Base-by-base conservation (phyloP, 1,284 basidiomycete genomes). In the Mrakiaceae sp. region DNA sequence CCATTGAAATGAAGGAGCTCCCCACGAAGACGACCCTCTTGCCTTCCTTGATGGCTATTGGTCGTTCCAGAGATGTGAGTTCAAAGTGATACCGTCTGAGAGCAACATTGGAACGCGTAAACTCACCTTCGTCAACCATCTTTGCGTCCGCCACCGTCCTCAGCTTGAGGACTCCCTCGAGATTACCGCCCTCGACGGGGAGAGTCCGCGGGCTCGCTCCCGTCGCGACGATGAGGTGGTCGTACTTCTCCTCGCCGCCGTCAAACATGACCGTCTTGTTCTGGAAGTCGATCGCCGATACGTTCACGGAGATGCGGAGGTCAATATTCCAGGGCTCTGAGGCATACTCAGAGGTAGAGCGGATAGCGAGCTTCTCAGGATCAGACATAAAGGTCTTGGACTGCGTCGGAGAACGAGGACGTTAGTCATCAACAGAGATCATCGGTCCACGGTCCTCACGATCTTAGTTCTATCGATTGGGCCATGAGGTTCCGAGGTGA, bases 1-100 rank as follows among this genome's bases (percentile, higher is more conserved):
- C 93, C 87, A 97, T 90, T 62, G 88, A 87, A 72, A 98, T 98
- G 78, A 96, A 97, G 16, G 87, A 90, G 47, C 86, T 88, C 1
- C 93, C 93, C 68, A 96, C 87, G 47, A 96, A 83, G 47, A 93
- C 89, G 58, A 90, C 76, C 63, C 84, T 82, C 71, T 89, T 87
- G 43, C 87, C 87, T 71, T 87, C 84, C 49, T 70, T 71, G 61
- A 76, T 68, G 12, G 69, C 68, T 68, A 50, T 4, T 16, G 14
- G 7, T n/a, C 27, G 27, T 27, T 27, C 9, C 5, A 49, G 50
- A 55, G 4, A 64, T 42, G 43, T 16, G 5, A 53, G 43, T 12
- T 3, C 14, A 14, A 51, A 69, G 43, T 6, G 40, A 43, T 39
- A 14, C 55, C 51, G 7, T 16, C 40, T 50, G 5, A 54, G 12